Evolutionary conservation across 108 stramenopile species (phyloP), one percentile per base, ranked within the genome.

Genomic region (Nitzschia sp.): DNA sequence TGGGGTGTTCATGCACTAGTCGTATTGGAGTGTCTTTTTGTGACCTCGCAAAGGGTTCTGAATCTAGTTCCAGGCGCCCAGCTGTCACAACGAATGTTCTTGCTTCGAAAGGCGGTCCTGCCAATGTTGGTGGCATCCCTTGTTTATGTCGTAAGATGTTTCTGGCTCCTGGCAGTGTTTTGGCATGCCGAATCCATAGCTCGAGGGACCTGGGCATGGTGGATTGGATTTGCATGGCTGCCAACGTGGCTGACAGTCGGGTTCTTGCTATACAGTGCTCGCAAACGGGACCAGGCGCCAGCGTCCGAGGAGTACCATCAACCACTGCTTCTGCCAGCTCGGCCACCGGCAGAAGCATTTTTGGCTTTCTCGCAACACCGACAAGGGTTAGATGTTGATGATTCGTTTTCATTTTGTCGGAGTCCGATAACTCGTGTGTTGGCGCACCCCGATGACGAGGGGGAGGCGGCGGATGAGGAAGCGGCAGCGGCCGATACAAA

Each of bases 331-430:
- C 70, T 58, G 13, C 71, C 61, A 1, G 33, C 64, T 3, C 47
- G 60, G 19, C 70, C 70, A 38, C 72, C 72, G 2, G 72, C 71
- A 38, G 72, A 73, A 58, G 72, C 72, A n/a, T 73, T 73, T 59
- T 31, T 64, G 30, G 57, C 64, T 13, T 73, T 73, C 48, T 64
- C 63, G 0, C 62, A 23, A 21, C 47, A 65, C 31, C 72, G 72
- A 0, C 34, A 65, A 25, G 64, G 63, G 21, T 28, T 61, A n/a
- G 72, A 65, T n/a, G 31, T 62, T 1, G 53, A 71, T 25, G 72
- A 73, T 58, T 73, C 72, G 6, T 65, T 73, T 58, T 58, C 46
- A 26, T 42, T 70, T 24, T 58, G 69, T 51, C 58, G 69, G 23
- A 62, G 61, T 62, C 61, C 61, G 1, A 62, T 62, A 21, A 62